These are phyloP conservation scores for Saccharomycopsis synnaedendra DNA, from an alignment of 805 yeast species.

Conservation along the genomic window DNA sequence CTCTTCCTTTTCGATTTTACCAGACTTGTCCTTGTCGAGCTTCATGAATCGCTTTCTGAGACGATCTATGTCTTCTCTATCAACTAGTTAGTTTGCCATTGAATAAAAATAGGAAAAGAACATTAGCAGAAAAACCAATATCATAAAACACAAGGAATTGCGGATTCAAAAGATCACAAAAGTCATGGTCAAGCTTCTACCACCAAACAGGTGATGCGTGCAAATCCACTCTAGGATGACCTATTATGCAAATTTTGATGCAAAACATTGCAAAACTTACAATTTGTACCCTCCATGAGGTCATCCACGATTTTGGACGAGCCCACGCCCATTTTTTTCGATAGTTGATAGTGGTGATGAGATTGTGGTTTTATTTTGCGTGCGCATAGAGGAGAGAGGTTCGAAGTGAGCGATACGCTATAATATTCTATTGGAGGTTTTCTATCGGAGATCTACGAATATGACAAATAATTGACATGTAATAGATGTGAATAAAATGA, in stretches of 20 bases:
- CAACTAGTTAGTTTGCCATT: constrained; percentile 36
- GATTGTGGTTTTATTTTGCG: neutral
- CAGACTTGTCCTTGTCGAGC: constrained; percentile 84
- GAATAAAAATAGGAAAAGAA: neutral
- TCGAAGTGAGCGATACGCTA: too few relatives aligned
- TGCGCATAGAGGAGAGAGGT: neutral
- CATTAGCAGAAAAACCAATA: too few relatives aligned
- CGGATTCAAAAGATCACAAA: too few relatives aligned
- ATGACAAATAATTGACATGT: neutral
- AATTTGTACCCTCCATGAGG: constrained; percentile 72
- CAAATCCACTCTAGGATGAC: too few relatives aligned
- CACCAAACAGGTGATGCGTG: too few relatives aligned
- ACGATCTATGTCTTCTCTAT: constrained; percentile 83
- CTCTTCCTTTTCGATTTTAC: constrained; percentile 84
- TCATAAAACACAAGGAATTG: too few relatives aligned
- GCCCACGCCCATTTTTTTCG: constrained; percentile 41
- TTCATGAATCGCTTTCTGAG: constrained; percentile 90
- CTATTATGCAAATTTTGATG: neutral
- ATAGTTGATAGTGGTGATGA: neutral
- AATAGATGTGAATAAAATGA: neutral
- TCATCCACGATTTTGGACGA: constrained; percentile 55
- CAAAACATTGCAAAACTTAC: constrained; percentile 26
- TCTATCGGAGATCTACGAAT: neutral
- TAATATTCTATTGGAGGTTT: neutral
- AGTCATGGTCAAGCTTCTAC: too few relatives aligned